Conservation (phyloP, 2,329 filamentous ascomycete species). For the Microcera coccophila region DNA sequence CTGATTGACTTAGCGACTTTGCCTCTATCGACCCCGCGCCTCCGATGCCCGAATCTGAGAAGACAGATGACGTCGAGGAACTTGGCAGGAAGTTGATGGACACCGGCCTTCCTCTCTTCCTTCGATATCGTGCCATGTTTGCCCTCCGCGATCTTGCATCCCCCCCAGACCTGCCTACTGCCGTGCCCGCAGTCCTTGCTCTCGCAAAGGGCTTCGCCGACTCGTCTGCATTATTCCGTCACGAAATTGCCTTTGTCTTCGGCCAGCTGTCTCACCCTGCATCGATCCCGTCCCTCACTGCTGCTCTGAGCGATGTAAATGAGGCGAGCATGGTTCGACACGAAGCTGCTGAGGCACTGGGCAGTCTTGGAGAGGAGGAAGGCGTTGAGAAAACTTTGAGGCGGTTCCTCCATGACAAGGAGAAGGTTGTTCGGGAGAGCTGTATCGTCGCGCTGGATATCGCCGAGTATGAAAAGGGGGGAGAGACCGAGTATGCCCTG, state of each 20-base stretch:
- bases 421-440: conserved; percentile 91
- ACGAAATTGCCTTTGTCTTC: conserved; percentile 98
- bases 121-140: conserved; percentile 97
- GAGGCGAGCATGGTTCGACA: conserved; percentile 97
- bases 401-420: conserved; percentile 81
- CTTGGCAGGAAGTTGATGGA: conserved; percentile 77
- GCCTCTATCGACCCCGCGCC: conserved; percentile 93
- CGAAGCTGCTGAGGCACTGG: conserved; percentile 93
- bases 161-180: conserved; percentile 84
- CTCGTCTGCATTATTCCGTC: conserved; percentile 86
- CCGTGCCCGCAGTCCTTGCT: conserved; percentile 79
- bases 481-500: conserved; percentile 85
- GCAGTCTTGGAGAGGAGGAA: conserved; percentile 87
- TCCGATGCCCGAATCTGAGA: conserved; percentile 68
- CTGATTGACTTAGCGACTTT: conserved; percentile 66
- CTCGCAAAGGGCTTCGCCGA: conserved; percentile 83
- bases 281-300: conserved; percentile 86
- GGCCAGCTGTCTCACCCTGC: conserved; percentile 93
- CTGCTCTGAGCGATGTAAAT: conserved; percentile 69
- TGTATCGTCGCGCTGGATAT: conserved; percentile 95
- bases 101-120: conserved; percentile 73
- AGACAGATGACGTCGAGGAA: conserved; percentile 70
- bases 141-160: conserved; percentile 91
- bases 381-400: conserved; percentile 85
- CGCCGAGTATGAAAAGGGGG: conserved; percentile 92